phyloP scores from a whole-genome alignment of 2,329 filamentous ascomycete species.

The Falciphora oryzae region DNA sequence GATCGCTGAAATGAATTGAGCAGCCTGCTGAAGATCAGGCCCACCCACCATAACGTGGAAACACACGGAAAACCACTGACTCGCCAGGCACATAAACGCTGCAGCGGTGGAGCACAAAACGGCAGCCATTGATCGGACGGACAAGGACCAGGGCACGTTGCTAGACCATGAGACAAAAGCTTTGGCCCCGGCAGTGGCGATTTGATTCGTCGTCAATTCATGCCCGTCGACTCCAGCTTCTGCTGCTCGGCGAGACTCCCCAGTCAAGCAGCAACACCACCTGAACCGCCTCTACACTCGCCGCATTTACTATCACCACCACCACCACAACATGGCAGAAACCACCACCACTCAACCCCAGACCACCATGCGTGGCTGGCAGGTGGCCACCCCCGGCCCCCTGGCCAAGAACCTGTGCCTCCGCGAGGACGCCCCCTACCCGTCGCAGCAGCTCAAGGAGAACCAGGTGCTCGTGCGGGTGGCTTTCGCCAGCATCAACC shows the following conservation, averaged over 20 bases:
- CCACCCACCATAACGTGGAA: too few relatives aligned
- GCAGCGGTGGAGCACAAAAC: too few relatives aligned
- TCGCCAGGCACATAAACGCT: too few relatives aligned
- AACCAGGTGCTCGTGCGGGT: constrained; percentile 26
- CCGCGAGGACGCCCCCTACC: neutral
- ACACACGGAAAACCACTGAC: too few relatives aligned
- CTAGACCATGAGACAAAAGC: neutral
- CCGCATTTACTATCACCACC: neutral
- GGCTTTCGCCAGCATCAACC: constrained; percentile 49
- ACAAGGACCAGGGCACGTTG: too few relatives aligned
- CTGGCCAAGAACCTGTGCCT: neutral
- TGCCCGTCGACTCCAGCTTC: too few relatives aligned
- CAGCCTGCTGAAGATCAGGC: too few relatives aligned
- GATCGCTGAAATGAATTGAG: too few relatives aligned
- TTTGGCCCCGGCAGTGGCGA: too few relatives aligned
- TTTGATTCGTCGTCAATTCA: too few relatives aligned
- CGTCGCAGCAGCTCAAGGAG: constrained; percentile 5
- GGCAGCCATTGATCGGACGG: too few relatives aligned
- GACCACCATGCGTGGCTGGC: constrained; percentile 8
- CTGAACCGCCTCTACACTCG: neutral
- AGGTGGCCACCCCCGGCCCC: neutral
- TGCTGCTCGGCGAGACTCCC: too few relatives aligned
- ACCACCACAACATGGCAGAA: neutral
- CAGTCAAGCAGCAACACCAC: neutral
- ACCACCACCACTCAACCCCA: neutral